Evolutionary conservation across 306 rosid genomes (phyloP).

Genomic region (Acacia confusa): DNA sequence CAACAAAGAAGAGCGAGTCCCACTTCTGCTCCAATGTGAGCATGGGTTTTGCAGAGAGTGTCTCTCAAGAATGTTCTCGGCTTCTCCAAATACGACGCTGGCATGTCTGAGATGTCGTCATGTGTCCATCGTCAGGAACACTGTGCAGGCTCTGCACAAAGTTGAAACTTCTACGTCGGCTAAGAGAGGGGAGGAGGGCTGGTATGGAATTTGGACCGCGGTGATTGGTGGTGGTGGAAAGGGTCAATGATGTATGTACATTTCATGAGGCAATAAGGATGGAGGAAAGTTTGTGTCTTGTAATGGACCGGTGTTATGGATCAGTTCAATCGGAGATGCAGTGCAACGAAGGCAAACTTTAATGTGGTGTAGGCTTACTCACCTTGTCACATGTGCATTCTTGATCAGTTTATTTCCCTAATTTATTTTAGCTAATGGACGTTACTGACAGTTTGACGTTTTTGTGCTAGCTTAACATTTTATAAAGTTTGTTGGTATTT

Average conservation of each 20-base stretch:
- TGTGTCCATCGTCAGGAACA: conserved; percentile 82
- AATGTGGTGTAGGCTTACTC: too few species aligned
- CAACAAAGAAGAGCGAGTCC: conserved; percentile 95
- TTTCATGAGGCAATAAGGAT: conserved; percentile 81
- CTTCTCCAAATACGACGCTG: conserved; percentile 65
- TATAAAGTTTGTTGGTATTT: too few species aligned
- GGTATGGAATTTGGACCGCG: conserved; percentile 89
- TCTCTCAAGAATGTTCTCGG: conserved; percentile 78
- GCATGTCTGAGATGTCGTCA: conserved; percentile 91
- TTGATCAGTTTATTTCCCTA: too few species aligned
- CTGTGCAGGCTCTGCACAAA: conserved; percentile 84
- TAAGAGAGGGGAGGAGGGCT: conserved; percentile 75
- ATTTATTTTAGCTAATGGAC: too few species aligned
- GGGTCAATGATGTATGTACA: conserved; percentile 80
- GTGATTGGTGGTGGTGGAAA: conserved; percentile 51
- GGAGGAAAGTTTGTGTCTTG: conserved; percentile 83
- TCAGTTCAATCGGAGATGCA: conserved; percentile 96
- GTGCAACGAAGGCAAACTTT: conserved; percentile 83
- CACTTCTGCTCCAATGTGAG: conserved; percentile 95
- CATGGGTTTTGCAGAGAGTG: conserved; percentile 96
- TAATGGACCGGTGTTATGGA: conserved; percentile 82
- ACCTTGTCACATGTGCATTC: too few species aligned
- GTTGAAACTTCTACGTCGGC: conserved; percentile 64
- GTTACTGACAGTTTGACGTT: too few species aligned
- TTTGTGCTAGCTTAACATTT: too few species aligned